These are phyloP conservation scores for Prunus armeniaca DNA, from an alignment of 306 rosid species.

Conservation along the genomic window DNA sequence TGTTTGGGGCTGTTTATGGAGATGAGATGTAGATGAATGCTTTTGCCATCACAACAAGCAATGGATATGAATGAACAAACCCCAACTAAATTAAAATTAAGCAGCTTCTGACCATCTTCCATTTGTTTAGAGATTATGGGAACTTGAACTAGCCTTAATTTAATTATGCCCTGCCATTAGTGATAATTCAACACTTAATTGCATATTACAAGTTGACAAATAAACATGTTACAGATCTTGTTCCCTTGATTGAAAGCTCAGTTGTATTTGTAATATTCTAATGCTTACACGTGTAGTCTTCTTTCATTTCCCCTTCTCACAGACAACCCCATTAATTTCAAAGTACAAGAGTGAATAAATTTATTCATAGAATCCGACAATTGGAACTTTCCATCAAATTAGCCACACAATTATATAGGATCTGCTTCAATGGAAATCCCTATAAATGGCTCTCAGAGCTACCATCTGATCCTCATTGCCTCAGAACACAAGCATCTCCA, in stretches of 20 bases:
- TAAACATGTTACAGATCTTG: conserved; percentile 55
- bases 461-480: conserved; percentile 21
- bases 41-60: not conserved
- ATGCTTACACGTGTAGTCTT: conserved; percentile 36
- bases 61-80: not conserved
- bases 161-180: not conserved
- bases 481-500: conserved; percentile 11
- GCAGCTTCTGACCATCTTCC: conserved; percentile 46
- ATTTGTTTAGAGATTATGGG: not conserved
- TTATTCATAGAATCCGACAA: conserved; percentile 29
- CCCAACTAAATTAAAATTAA: not conserved
- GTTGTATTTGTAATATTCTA: conserved; percentile 53
- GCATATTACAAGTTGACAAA: conserved; percentile 35
- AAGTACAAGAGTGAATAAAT: conserved; percentile 7
- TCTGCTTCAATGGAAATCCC: conserved; percentile 21
- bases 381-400: conserved; percentile 46
- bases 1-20: too few species aligned
- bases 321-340: conserved; percentile 46
- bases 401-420: conserved; percentile 37
- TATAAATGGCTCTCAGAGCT: conserved; percentile 23
- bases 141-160: conserved; percentile 7
- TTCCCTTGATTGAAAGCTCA: conserved; percentile 53
- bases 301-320: conserved; percentile 27
- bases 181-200: not conserved
- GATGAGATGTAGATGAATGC: not conserved